These are phyloP conservation scores for Schizosaccharomyces lindneri DNA, from an alignment of 805 yeast species.

Conservation along the genomic window DNA sequence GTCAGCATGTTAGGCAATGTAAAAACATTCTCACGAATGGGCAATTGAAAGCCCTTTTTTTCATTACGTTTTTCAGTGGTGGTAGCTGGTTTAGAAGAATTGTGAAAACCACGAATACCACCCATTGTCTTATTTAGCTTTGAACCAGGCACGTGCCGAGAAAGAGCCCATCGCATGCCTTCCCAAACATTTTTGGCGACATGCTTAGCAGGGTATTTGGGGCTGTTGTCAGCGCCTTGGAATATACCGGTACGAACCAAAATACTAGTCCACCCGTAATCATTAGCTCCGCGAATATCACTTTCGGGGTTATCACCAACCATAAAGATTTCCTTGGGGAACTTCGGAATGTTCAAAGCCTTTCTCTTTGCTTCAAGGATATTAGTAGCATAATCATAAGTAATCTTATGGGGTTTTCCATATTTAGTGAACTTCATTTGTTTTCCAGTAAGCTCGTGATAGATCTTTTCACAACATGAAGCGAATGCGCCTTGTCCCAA, in stretches of 20 bases:
- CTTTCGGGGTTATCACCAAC: slow-evolving; percentile 91
- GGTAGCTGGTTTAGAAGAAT: background rate
- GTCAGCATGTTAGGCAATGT: slow-evolving; percentile 78
- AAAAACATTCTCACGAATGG: slow-evolving; percentile 33
- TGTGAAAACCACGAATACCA: background rate
- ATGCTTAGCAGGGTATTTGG: slow-evolving; percentile 21
- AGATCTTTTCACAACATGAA: slow-evolving; percentile 64
- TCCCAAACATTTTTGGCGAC: slow-evolving; percentile 26
- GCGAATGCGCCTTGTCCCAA: slow-evolving; percentile 92
- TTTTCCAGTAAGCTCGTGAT: slow-evolving; percentile 60
- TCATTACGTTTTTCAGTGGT: background rate
- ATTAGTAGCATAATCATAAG: slow-evolving; percentile 64
- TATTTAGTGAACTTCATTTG: slow-evolving; percentile 45
- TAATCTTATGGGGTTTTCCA: slow-evolving; percentile 61
- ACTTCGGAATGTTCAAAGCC: slow-evolving; percentile 2
- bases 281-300: slow-evolving; percentile 74
- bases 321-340: slow-evolving; percentile 36
- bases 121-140: background rate
- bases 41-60: background rate
- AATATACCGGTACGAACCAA: slow-evolving; percentile 78
- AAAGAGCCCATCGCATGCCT: slow-evolving; percentile 19
- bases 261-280: slow-evolving; percentile 70
- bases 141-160: background rate
- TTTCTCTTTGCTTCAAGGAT: slow-evolving; percentile 27
- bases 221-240: slow-evolving; percentile 22